Evolutionary conservation across 495 filamentous ascomycete species (phyloP), one percentile per base, ranked within the genome.

Genomic region (Neurospora terricola): DNA sequence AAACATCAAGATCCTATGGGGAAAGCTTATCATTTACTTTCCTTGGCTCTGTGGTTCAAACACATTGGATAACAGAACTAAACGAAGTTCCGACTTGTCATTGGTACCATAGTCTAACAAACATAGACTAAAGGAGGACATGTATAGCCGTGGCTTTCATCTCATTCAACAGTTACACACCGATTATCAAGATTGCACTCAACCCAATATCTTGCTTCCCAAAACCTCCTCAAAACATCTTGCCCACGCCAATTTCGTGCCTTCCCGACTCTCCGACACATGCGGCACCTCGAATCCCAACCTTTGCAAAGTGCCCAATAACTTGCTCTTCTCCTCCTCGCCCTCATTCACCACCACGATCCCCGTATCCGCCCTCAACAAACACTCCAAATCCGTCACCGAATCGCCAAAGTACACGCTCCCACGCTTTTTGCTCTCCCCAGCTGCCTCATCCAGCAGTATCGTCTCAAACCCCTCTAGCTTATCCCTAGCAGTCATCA

Each of bases 281-380:
- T 82, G 82, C 4, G 79, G 78, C 7, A 84, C 82, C 18, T 75
- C 73, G 38, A 78, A 76, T 0, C 82, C 82, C 30, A 85, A 69
- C 69, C 83, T 79, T 70, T 71, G 71, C 23, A 86, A 69, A 16
- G 80, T 81, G 69, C 71, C 45, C 27, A 85, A 45, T 69, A 85
- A 59, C 72, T 76, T 79, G 54, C 81, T 81, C 7, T 77, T 73
- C 21, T 78, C 79, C 9, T 62, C 54, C 14, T 66, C 54, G 4
- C 54, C 54, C 27, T 74, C 72, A 70, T 84, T 80, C 16, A 81
- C 77, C 39, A 86, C 74, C 30, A 86, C 79, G 38, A 85, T 77
- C 1, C 82, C 83, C 68, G 76, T 21, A 21, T 77, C 74, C 1
- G 80, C 81, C 30, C 68, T 74, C n/a, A 84, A 71, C 66, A 86